A percentile compares a stretch with the other conserved stretches of the same genome.
Evolutionary conservation across 352 stramenopile species (phyloP).

Genomic region (Globisporangium lucens): DNA sequence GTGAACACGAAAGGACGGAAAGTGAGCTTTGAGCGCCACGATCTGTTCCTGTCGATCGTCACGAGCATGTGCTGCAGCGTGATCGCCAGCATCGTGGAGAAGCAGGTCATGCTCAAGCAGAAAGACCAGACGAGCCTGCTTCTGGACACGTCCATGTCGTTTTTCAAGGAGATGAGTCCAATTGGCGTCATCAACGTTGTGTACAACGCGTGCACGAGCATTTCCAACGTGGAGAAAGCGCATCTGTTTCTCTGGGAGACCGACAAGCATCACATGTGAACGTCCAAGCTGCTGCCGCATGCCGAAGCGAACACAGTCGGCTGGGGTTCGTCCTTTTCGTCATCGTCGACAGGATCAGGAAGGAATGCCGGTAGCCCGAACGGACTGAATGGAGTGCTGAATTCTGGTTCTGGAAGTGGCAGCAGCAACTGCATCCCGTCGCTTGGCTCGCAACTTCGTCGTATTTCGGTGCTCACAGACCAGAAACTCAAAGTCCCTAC

Average conservation of each 20-base stretch:
- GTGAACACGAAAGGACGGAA: slow-evolving; percentile 72
- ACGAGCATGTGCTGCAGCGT: slow-evolving; percentile 63
- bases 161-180: slow-evolving; percentile 81
- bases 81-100: slow-evolving; percentile 66
- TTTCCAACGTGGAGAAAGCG: slow-evolving; percentile 60
- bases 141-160: slow-evolving; percentile 69
- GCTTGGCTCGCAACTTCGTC: slow-evolving; percentile 34
- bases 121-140: slow-evolving; percentile 62
- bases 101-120: slow-evolving; percentile 56
- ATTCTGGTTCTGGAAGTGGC: not conserved
- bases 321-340: not conserved
- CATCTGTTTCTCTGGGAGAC: slow-evolving; percentile 68
- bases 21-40: slow-evolving; percentile 54
- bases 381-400: slow-evolving; percentile 7
- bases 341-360: slow-evolving; percentile 4
- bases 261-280: slow-evolving; percentile 58
- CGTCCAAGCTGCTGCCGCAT: slow-evolving; percentile 52
- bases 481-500: slow-evolving; percentile 49
- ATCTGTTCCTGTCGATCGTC: slow-evolving; percentile 79
- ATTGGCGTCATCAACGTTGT: slow-evolving; percentile 78
- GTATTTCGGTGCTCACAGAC: slow-evolving; percentile 60
- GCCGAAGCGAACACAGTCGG: slow-evolving; percentile 17
- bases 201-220: slow-evolving; percentile 67
- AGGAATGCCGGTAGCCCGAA: not conserved
- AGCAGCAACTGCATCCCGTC: slow-evolving; percentile 29